Evolutionary conservation across 2,329 filamentous ascomycete genomes (phyloP), one percentile per base, ranked within the genome.

Genomic region (Alternaria sp.): DNA sequence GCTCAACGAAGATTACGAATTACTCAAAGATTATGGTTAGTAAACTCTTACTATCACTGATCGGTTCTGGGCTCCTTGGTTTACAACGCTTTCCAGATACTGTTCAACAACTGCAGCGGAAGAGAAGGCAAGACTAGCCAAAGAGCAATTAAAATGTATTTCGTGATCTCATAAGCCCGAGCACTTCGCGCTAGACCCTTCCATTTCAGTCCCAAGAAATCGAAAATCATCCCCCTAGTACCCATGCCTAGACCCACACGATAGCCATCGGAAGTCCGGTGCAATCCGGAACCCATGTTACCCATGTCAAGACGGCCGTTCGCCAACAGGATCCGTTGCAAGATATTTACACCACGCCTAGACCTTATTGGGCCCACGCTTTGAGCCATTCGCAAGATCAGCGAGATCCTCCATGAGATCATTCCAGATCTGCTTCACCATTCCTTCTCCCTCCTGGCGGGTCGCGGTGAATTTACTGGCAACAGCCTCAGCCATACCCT

Each of bases 401-500:
- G 46, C 66, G 25, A 85, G 63, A 67, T 86, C 85, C 44, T 86
- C 84, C 12, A 85, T 68, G 57, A 86, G 76, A 16, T 81, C 82
- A 43, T 65, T 75, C 81, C 81, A 85, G 38, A 85, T 68, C 72
- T 81, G 79, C 63, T 77, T 81, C 28, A 81, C 75, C 69, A 80
- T 78, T 16, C 80, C 73, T 22, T 77, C 78, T 62, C 79, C 76
- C 67, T 81, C 77, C 46, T 79, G 80, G n/a, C 80, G 75, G 22
- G 78, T 78, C 48, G 76, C 70, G 11, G 64, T 54, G 38, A 74
- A 46, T 43, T 63, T 70, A n/a, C 27, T 66, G 4, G 73, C 74
- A 72, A 86, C 82, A 12, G 79, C 75, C 62, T 85, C 84, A 22
- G 85, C 85, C 72, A 89, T 78, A 43, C 83, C 82, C 72, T 87